A percentile compares a stretch with the other conserved stretches of the same genome.
These are phyloP conservation scores for Bonnemaisonia californica DNA, from an alignment of 31 red algal genomes.

Conservation along the genomic window DNA sequence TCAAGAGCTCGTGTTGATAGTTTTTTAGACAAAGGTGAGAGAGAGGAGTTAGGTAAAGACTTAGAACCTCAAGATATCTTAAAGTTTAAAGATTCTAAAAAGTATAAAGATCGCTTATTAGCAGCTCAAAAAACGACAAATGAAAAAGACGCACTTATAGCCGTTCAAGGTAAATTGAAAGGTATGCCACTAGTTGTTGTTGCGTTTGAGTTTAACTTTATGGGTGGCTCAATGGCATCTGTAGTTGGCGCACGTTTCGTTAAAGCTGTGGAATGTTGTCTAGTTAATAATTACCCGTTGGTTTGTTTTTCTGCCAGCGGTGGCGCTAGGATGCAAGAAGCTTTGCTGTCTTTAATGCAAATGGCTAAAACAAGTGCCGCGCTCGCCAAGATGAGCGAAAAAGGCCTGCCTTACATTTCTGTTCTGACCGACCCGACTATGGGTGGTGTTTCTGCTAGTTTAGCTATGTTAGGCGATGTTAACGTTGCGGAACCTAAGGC, in stretches of 20 bases:
- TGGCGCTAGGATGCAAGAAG: conserved; percentile 36
- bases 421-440: conserved; percentile 25
- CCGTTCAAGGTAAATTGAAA: not conserved
- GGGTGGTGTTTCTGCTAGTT: conserved; percentile 20
- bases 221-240: conserved; percentile 29
- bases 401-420: conserved; percentile 15
- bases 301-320: not conserved
- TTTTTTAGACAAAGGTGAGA: not conserved
- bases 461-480: conserved; percentile 20
- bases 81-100: conserved; percentile 1
- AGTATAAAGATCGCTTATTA: not conserved
- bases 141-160: conserved; percentile 1
- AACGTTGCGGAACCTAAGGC: conserved; percentile 21
- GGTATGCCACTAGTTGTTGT: not conserved
- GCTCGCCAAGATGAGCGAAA: not conserved
- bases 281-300: not conserved
- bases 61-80: not conserved
- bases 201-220: conserved; percentile 19
- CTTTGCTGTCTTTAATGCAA: conserved; percentile 22
- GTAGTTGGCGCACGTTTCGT: conserved; percentile 19
- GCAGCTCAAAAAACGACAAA: not conserved
- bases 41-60: not conserved
- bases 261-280: not conserved
- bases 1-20: not conserved
- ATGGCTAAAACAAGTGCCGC: conserved; percentile 29